Conservation (phyloP, 2,329 filamentous ascomycete species). For the Fusarium sublunatum region DNA sequence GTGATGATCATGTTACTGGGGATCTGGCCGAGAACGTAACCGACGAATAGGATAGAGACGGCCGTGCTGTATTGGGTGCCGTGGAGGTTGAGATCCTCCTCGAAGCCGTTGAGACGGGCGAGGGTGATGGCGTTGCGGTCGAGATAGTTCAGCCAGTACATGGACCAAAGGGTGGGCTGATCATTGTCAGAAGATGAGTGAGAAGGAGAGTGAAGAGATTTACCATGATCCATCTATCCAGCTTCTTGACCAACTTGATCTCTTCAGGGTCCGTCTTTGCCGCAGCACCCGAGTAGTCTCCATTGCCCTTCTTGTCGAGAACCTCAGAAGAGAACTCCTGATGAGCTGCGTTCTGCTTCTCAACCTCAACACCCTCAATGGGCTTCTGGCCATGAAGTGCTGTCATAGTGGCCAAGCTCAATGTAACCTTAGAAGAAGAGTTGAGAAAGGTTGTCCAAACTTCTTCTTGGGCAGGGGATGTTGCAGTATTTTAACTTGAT, state of each 20-base stretch:
- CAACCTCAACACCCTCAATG: slow-evolving; percentile 16
- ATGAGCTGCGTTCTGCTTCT: slow-evolving; percentile 37
- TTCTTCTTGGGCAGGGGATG: slow-evolving; percentile 5
- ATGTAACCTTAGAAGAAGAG: background rate
- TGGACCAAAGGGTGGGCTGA: slow-evolving; percentile 52
- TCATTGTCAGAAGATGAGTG: background rate
- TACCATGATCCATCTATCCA: slow-evolving; percentile 39
- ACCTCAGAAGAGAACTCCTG: slow-evolving; percentile 35
- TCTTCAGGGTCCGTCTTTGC: slow-evolving; percentile 38
- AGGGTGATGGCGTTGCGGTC: slow-evolving; percentile 69
- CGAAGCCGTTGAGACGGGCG: slow-evolving; percentile 64
- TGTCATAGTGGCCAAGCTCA: slow-evolving; percentile 19
- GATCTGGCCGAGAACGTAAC: slow-evolving; percentile 52
- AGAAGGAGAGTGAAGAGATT: background rate
- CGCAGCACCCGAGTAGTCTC: slow-evolving; percentile 38
- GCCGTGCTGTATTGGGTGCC: slow-evolving; percentile 52
- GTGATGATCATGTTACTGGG: slow-evolving; percentile 57
- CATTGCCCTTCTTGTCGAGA: slow-evolving; percentile 33
- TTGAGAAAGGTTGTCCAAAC: background rate
- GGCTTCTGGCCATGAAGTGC: slow-evolving; percentile 17
- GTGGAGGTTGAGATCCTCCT: slow-evolving; percentile 62
- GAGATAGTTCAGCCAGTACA: slow-evolving; percentile 57
- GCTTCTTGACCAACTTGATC: slow-evolving; percentile 36
- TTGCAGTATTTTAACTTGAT: slow-evolving; percentile 33
- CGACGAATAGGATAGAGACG: slow-evolving; percentile 52